Base-by-base conservation (phyloP, 352 stramenopile genomes). In the Phytophthora pistaciae region DNA sequence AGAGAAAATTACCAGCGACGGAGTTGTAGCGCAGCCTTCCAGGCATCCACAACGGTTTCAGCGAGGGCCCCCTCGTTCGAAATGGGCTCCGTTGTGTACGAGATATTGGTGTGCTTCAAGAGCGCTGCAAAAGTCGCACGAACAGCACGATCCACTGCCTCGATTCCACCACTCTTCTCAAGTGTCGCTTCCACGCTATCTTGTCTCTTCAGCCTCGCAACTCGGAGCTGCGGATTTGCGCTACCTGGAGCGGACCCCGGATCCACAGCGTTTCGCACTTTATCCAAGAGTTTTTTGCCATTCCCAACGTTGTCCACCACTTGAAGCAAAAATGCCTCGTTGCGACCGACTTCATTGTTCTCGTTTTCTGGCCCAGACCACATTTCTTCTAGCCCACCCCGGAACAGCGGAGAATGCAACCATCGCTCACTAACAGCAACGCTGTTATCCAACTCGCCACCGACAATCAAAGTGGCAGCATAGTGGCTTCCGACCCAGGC, bases 101-200 rank as follows among this genome's bases (percentile, higher is more conserved):
- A 82, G 18, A 84, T 79, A 33, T 97, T 88, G 20, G 77, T 95
- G 60, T 97, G 90, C 60, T 95, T 96, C 18, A 95, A 68, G 2
- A 96, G 68, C 27, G 87, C 88, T 1, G 90, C 90, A 75, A 96
- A 97, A 7, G 87, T 84, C 14, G 86, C 76, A 23, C 90, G 86
- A 23, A 97, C 90, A 33, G 90, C 90, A 23, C 82, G 88, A 48
- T 97, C 87, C 1, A 97, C 90, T 13, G 80, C 79, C 62, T 96
- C 89, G 20, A 94, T 93, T 1, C 87, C 80, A 14, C 89, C 90
- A 66, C 89, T 97, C 50, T 96, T 96, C 68, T 97, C 88, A 8
- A 97, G 68, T 23, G 84, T 86, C 5, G 83, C 85, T 60, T 97
- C 90, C 3, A 97, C 83, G 60, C 90, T 97, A 50, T 97, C 88